Base-by-base conservation (phyloP, 495 filamentous ascomycete genomes). In the Amorphotheca resinae region DNA sequence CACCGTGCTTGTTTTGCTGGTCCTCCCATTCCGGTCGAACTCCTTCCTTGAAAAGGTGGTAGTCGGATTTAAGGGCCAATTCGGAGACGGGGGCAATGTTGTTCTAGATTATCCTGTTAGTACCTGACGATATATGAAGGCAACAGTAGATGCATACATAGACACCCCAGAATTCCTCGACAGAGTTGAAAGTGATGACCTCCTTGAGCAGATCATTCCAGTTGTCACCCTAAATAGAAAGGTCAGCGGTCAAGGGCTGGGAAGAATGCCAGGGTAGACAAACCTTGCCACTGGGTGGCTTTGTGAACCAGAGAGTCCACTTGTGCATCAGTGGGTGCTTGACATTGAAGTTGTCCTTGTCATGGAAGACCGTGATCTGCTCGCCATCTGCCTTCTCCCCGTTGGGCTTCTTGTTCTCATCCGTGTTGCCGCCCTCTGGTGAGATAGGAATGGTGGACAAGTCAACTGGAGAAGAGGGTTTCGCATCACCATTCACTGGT, bases 251-350 rank as follows among this genome's bases (percentile, higher is more conserved):
- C 16, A 15, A 17, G 1, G 6, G 14, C 21, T 14, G 22, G 1
- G 9, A 23, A 9, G 8, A 15, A 15, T 34, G 32, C 32, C 32
- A 38, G 16, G 21, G 32, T 22, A 42, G 33, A 50, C 74, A 39
- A 55, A 93, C 91, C 82, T 94, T 96, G 64, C 87, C 87, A 60
- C 81, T 91, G 26, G 91, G 85, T 22, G 91, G 91, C 73, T 98
- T 98, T 57, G 91, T 98, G 68, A 96, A 98, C 91, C 91, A 98
- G 38, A 98, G 69, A 16, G 93, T 96, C 91, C 91, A 98, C 55
- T 82, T 79, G 66, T 94, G 80, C 74, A 91, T 86, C 38, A 98
- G 68, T 31, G 87, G 88, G 61, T 98, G 91, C 69, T 96, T 96
- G 59, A 95, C 88, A 57, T 93, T 96, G 74, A 98, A 98, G 70